These are phyloP conservation scores for Phytophthora fragariae DNA, from an alignment of 352 stramenopile species.

Conservation along the genomic window DNA sequence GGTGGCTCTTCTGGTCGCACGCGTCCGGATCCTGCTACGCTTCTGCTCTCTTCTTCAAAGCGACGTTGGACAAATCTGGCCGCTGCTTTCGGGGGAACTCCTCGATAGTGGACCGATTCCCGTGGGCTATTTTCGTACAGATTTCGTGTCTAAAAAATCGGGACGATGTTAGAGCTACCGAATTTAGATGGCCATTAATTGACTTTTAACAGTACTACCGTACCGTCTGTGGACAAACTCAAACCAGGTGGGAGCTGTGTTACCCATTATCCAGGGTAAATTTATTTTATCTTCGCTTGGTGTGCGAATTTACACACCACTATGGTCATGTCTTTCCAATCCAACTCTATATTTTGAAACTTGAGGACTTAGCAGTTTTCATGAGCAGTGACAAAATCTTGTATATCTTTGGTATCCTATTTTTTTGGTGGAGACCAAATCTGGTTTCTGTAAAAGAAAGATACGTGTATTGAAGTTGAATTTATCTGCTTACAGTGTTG, in stretches of 20 bases:
- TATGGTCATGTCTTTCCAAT: no score
- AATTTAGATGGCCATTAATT: no score
- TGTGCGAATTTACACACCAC: no score
- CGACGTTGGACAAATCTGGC: constrained; percentile 36
- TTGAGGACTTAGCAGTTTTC: neutral
- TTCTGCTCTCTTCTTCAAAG: constrained; percentile 43
- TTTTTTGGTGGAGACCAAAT: neutral
- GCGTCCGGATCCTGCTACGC: constrained; percentile 37
- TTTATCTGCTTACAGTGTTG: neutral
- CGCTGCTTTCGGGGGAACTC: constrained; percentile 17
- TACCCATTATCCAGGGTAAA: no score
- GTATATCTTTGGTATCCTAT: neutral
- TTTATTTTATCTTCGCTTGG: no score
- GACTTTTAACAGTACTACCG: no score
- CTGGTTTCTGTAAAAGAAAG: neutral
- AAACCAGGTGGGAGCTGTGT: no score
- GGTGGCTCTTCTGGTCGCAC: constrained; percentile 39
- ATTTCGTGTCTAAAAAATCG: no score
- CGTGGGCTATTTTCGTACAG: no score
- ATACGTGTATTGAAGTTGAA: neutral
- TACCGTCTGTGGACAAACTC: no score
- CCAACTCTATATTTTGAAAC: neutral
- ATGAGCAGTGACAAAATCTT: neutral
- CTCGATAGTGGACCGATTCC: no score
- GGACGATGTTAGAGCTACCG: no score